Evolutionary conservation across 345 rosid genomes (phyloP).

Genomic region (Zanthoxylum bungeanum): DNA sequence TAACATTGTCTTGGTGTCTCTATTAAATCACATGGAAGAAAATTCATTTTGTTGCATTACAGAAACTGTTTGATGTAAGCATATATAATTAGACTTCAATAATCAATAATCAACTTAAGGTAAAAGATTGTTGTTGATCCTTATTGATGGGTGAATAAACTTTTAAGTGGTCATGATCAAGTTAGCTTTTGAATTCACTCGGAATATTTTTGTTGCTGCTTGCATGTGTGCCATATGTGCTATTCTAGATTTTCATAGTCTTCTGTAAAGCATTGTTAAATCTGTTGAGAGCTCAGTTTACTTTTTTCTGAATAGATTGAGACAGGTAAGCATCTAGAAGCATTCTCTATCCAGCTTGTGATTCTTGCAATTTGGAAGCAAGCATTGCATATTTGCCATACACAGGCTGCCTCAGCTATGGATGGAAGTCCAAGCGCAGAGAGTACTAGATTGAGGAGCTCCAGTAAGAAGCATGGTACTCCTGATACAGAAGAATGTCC

Average conservation of each 20-base stretch:
- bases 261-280: not conserved
- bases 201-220: not conserved
- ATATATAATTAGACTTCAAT: not conserved
- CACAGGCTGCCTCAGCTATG: slow-evolving; percentile 83
- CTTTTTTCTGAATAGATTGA: slow-evolving; percentile 42
- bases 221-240: slow-evolving; percentile 6
- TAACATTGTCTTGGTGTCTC: not conserved
- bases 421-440: slow-evolving; percentile 78
- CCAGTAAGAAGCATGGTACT: slow-evolving; percentile 44
- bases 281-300: not conserved
- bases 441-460: slow-evolving; percentile 43
- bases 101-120: not conserved
- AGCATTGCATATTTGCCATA: slow-evolving; percentile 83
- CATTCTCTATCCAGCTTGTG: slow-evolving; percentile 87
- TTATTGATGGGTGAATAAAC: not conserved
- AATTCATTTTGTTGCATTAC: not conserved
- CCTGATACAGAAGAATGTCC: slow-evolving; percentile 35
- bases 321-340: slow-evolving; percentile 57
- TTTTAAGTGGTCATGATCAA: not conserved
- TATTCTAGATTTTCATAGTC: slow-evolving; percentile 2
- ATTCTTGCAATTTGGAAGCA: slow-evolving; percentile 95
- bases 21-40: not conserved
- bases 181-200: slow-evolving; percentile 1
- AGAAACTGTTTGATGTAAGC: not conserved
- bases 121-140: not conserved